A percentile compares a stretch with the other conserved stretches of the same genome.
These are phyloP conservation scores for Dioszegia hungarica DNA, from an alignment of 768 basidiomycete genomes.

Conservation along the genomic window DNA sequence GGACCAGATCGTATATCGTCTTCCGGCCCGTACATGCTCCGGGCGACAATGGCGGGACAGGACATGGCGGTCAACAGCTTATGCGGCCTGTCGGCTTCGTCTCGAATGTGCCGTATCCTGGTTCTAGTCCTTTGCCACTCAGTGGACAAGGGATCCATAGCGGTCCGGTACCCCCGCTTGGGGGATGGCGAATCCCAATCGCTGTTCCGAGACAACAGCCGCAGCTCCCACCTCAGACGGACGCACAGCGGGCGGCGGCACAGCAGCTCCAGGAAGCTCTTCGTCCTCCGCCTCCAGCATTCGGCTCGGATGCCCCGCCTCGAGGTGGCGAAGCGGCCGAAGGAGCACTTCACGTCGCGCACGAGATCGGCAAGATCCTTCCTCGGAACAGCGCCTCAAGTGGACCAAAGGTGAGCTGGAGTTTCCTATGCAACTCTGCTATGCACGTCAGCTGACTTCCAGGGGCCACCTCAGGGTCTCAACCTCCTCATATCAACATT, in stretches of 20 bases:
- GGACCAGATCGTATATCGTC: slow-evolving; percentile 9
- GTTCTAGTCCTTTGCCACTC: not conserved
- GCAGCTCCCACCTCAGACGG: not conserved
- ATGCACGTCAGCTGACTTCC: not conserved
- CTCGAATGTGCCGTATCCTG: not conserved
- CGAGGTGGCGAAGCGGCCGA: too few species aligned
- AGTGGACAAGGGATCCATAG: too few species aligned
- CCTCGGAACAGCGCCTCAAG: not conserved
- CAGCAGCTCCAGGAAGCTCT: not conserved
- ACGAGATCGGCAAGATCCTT: not conserved
- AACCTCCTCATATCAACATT: slow-evolving; percentile 6
- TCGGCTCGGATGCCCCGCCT: not conserved
- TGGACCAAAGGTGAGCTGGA: not conserved
- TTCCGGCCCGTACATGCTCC: not conserved
- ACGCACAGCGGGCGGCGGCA: not conserved
- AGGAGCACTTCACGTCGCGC: not conserved
- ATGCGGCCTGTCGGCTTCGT: not conserved
- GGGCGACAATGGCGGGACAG: not conserved
- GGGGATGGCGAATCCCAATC: not conserved
- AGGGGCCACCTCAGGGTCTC: not conserved
- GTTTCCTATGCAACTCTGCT: too few species aligned
- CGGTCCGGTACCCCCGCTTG: too few species aligned
- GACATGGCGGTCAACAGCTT: not conserved
- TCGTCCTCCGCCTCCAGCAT: not conserved
- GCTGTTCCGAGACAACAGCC: not conserved